phyloP scores from a whole-genome alignment of 2,329 filamentous ascomycete species.

The Ophiostoma sp. region DNA sequence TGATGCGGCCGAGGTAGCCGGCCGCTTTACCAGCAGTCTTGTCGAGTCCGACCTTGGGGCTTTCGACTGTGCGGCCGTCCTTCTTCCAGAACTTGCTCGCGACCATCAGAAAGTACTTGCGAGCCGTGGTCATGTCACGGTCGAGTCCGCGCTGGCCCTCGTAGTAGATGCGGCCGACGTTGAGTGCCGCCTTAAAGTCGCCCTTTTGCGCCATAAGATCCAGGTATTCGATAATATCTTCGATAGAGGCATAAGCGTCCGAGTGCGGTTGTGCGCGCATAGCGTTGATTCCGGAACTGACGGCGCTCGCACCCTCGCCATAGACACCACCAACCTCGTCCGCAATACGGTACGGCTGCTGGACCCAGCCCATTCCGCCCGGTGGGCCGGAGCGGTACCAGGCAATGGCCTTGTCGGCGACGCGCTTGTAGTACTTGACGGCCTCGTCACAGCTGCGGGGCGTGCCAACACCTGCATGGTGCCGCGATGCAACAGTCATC shows the following conservation, averaged over 20 bases:
- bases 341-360: slow-evolving; percentile 80
- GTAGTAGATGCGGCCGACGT: slow-evolving; percentile 82
- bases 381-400: slow-evolving; percentile 90
- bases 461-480: slow-evolving; percentile 82
- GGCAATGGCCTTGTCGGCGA: slow-evolving; percentile 86
- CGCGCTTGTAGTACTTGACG: slow-evolving; percentile 84
- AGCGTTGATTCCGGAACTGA: slow-evolving; percentile 82
- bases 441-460: slow-evolving; percentile 83
- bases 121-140: slow-evolving; percentile 70
- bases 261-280: slow-evolving; percentile 71
- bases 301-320: slow-evolving; percentile 88
- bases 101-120: slow-evolving; percentile 78
- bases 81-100: slow-evolving; percentile 79
- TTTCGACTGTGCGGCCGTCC: slow-evolving; percentile 72
- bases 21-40: slow-evolving; percentile 81
- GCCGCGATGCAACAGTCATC: slow-evolving; percentile 88
- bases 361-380: slow-evolving; percentile 75
- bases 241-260: slow-evolving; percentile 80
- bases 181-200: slow-evolving; percentile 83
- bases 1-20: slow-evolving; percentile 86
- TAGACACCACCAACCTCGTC: slow-evolving; percentile 92
- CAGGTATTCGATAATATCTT: slow-evolving; percentile 92
- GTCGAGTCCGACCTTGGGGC: slow-evolving; percentile 68
- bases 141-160: slow-evolving; percentile 78
- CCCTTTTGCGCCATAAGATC: slow-evolving; percentile 89